Base-by-base conservation (phyloP, 2,329 filamentous ascomycete genomes). In the Stenocarpella maydis region DNA sequence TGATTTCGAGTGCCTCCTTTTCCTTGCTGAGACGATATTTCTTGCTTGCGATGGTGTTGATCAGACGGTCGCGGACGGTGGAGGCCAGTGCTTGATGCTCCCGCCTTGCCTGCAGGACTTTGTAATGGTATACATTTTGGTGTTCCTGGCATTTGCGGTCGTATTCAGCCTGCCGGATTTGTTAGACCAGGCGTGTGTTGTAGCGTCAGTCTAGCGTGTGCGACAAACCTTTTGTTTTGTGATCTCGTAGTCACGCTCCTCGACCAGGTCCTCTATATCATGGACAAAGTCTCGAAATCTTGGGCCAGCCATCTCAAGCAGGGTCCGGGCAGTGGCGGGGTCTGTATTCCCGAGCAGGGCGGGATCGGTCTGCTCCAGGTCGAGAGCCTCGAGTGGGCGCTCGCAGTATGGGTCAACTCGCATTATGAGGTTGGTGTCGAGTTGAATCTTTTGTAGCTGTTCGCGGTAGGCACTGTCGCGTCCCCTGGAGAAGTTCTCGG, bases 361-460 rank as follows among this genome's bases (percentile, higher is more conserved):
- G 8, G 63, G 52, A 24, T 67, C 67, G 31, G 65, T 49, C 24
- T 63, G 65, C 49, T 69, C 69, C 17, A 69, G 55, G 47, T 82
- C 80, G 47, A 83, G 81, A 47, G 76, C 77, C 72, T 86, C 84
- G 3, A 83, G 78, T 1, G 82, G 82, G 24, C 81, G 78, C 58
- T 83, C 82, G 26, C 86, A 85, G 78, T 97, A 97, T 0, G 93
- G 92, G 76, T 97, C 92, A 65, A 96, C 92, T 74, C 92, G 90
- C 79, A 94, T 90, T 73, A 97, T 93, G 54, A 97, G 86, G 69
- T 88, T 93, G 81, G 95, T 94, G 79, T 97, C 95, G 73, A 93
- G 90, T 81, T 98, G 95, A n/a, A 98, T 89, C 74, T 93, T 93
- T 76, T 96, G 91, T 2, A 98, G 87, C 80, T 98, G 94, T 73